Base-by-base conservation (phyloP, 768 basidiomycete species). In the Tricholoma furcatifolium region DNA sequence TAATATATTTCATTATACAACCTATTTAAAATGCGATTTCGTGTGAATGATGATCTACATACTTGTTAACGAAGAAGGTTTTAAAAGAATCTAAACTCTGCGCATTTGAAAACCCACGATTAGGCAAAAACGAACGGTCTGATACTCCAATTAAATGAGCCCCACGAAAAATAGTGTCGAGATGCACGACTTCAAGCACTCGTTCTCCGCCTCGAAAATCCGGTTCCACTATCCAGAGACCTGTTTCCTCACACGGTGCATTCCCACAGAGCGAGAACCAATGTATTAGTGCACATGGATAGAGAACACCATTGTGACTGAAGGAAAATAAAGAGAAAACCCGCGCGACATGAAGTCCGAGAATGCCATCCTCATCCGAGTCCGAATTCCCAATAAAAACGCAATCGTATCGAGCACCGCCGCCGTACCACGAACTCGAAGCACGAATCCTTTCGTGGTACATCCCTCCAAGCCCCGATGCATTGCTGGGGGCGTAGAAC, bases 361-460 rank as follows among this genome's bases (percentile, higher is more conserved):
- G 12, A 10, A 54, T 27, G 4, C 49, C 44, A 9, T 51, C 50
- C 0, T 21, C 41, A 47, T 53, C 47, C 14, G 48, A 27, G 14
- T 64, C 62, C 41, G 60, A 63, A 20, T 55, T 48, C 7, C 62
- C 62, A 23, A 68, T 52, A 20, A 67, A 64, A 17, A 65, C 57
- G 47, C 62, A 66, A 47, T 73, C 69, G 51, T 62, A 66, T 2
- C 65, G 57, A 15, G 60, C 38, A 4, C 58, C 57, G 2, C 54
- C 53, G 1, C 57, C 56, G 20, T 53, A 50, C 68, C 69, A 73
- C 8, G 54, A 31, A 2, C 61, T 62, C n/a, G 58, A 67, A 1
- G 65, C 60, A 0, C 62, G 62, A 47, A 73, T 71, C 3, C 51
- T 34, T 38, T 67, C 63, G 7, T 48, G 60, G n/a, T 53, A 51